These are phyloP conservation scores for Vitis hybrid DNA, from an alignment of 177 flowering plant species.

Conservation along the genomic window DNA sequence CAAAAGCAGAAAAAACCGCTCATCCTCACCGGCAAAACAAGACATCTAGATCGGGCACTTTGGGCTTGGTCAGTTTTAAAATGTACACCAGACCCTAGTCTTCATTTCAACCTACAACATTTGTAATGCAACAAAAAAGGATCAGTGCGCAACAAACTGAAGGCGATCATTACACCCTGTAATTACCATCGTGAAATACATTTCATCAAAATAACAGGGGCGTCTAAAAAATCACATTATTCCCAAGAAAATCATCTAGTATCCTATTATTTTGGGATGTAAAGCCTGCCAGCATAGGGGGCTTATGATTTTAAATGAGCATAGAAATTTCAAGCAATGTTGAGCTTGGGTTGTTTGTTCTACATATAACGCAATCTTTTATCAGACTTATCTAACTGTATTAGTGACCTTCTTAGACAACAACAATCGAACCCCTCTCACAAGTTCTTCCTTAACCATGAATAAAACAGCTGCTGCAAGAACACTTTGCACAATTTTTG, in stretches of 20 bases:
- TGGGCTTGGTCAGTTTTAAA: no score
- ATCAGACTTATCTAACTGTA: conserved; percentile 20
- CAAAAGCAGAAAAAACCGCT: no score
- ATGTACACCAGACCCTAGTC: no score
- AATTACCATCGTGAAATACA: no score
- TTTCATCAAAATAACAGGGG: neutral
- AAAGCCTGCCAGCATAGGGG: neutral
- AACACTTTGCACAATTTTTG: conserved; percentile 91
- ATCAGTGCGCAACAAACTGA: no score
- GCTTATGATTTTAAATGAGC: neutral
- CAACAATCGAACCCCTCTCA: conserved; percentile 54
- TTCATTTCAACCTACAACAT: no score
- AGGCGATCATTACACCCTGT: no score
- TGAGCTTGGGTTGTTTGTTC: neutral
- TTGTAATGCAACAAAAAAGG: no score
- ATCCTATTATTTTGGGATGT: neutral
- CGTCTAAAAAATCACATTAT: neutral
- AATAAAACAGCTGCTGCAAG: conserved; percentile 90
- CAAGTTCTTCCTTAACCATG: conserved; percentile 94
- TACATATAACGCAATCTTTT: neutral
- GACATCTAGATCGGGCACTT: no score
- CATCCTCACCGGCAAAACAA: no score
- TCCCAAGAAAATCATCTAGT: neutral
- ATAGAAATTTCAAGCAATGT: neutral
- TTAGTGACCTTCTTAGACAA: conserved; percentile 31